Evolutionary conservation across 257 asterid genomes (phyloP).

Genomic region (Mentha longifolia): DNA sequence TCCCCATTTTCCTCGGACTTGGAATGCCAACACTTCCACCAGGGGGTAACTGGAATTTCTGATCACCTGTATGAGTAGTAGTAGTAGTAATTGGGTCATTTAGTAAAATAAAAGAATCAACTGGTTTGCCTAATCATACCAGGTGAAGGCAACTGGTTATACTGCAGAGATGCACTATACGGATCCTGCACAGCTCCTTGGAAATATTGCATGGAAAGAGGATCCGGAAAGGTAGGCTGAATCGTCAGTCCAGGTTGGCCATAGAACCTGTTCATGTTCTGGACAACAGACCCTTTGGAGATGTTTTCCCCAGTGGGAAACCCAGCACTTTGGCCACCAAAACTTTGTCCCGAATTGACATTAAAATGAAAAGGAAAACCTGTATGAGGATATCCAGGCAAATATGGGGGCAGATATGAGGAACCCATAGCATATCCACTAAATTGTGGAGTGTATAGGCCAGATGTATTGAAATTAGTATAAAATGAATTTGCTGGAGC

Average conservation of each 20-base stretch:
- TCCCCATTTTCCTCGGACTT: constrained; percentile 56
- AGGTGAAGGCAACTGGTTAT: constrained; percentile 50
- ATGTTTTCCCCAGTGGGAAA: constrained; percentile 53
- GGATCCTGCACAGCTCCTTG: constrained; percentile 67
- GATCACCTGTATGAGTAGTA: constrained; percentile 55
- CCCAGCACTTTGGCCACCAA: constrained; percentile 54
- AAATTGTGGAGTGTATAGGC: constrained; percentile 70
- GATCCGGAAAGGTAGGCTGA: constrained; percentile 67
- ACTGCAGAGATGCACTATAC: constrained; percentile 57
- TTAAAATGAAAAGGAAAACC: constrained; percentile 56
- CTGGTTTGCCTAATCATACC: constrained; percentile 49
- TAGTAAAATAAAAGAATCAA: constrained; percentile 52
- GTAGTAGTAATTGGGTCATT: constrained; percentile 47
- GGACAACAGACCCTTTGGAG: constrained; percentile 53
- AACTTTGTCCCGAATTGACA: constrained; percentile 65
- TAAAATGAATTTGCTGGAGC: constrained; percentile 66
- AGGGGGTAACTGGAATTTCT: constrained; percentile 52
- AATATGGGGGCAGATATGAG: constrained; percentile 59
- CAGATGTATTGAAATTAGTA: constrained; percentile 55
- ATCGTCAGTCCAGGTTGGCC: constrained; percentile 64
- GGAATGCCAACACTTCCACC: constrained; percentile 48
- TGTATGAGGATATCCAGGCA: constrained; percentile 66
- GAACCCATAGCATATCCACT: constrained; percentile 72
- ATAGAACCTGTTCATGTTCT: constrained; percentile 60
- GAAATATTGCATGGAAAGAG: constrained; percentile 71